Percentiles rank a stretch among this genome's conserved stretches.
These are phyloP conservation scores for Colletotrichum viniferum DNA, from an alignment of 2,329 filamentous ascomycete species.

Conservation along the genomic window DNA sequence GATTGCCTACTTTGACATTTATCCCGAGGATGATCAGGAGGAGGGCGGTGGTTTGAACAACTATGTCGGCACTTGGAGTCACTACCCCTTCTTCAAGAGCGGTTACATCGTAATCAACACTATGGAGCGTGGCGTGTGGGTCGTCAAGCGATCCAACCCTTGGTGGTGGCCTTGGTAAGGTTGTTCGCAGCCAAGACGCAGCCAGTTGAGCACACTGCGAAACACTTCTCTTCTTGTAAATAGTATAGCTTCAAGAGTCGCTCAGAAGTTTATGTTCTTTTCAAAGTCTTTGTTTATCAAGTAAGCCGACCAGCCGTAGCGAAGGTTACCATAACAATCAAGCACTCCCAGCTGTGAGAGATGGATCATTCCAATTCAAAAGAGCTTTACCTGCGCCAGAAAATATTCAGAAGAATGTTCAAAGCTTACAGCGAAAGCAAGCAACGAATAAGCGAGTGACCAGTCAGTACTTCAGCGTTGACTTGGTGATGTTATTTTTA, in stretches of 20 bases:
- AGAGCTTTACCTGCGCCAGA: too few relatives aligned
- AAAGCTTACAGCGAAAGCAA: too few relatives aligned
- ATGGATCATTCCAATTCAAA: too few relatives aligned
- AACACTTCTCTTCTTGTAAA: background rate
- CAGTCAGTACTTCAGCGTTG: too few relatives aligned
- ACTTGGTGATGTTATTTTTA: too few relatives aligned
- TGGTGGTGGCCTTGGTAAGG: conserved; percentile 15
- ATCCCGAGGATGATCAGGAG: conserved; percentile 19
- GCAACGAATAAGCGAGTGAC: too few relatives aligned
- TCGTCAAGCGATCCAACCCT: conserved; percentile 32
- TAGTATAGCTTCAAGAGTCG: background rate
- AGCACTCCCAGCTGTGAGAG: too few relatives aligned
- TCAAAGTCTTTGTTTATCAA: background rate
- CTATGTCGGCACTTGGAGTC: conserved; percentile 45
- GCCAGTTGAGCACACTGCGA: background rate
- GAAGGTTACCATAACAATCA: too few relatives aligned
- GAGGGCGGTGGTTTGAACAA: conserved; percentile 32
- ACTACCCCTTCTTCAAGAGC: conserved; percentile 45
- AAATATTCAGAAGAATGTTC: too few relatives aligned
- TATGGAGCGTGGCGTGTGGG: conserved; percentile 48
- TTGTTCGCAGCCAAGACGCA: background rate
- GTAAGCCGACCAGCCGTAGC: background rate
- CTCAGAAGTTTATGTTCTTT: background rate
- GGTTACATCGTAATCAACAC: conserved; percentile 51
- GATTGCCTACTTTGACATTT: conserved; percentile 24